Conservation (phyloP, 768 basidiomycete genomes). For the Pleurotus sapidus region DNA sequence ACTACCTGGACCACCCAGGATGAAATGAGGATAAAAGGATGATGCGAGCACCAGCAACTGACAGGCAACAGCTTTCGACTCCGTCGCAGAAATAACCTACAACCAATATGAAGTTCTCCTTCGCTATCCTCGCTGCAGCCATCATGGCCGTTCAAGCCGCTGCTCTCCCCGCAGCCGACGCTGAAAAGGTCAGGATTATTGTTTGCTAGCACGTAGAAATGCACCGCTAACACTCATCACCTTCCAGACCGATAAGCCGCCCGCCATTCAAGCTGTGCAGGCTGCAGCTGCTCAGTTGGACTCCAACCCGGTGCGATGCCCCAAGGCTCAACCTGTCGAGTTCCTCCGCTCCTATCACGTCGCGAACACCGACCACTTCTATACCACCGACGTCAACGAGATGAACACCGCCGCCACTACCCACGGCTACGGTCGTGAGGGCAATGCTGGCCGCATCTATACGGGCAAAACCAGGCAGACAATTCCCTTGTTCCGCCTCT, state of each 20-base stretch:
- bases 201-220: background rate
- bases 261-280: conserved; percentile 2
- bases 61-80: conserved; percentile 1
- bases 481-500: conserved; percentile 12
- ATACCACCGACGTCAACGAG: conserved; percentile 7
- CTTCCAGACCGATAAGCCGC: conserved; percentile 1
- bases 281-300: background rate
- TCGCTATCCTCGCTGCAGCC: conserved; percentile 1
- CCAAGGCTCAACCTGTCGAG: background rate
- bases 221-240: background rate
- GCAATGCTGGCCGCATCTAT: conserved; percentile 8
- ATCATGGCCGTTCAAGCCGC: conserved; percentile 4
- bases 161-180: conserved; percentile 1
- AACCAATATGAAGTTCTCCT: conserved; percentile 6
- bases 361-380: conserved; percentile 5
- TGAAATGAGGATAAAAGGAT: background rate
- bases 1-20: background rate
- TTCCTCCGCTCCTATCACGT: conserved; percentile 1
- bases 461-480: background rate
- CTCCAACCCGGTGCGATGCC: background rate
- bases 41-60: background rate
- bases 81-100: background rate
- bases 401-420: background rate
- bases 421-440: background rate
- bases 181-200: background rate